Base-by-base conservation (phyloP, 2,329 filamentous ascomycete genomes). In the Alternaria consortialis region DNA sequence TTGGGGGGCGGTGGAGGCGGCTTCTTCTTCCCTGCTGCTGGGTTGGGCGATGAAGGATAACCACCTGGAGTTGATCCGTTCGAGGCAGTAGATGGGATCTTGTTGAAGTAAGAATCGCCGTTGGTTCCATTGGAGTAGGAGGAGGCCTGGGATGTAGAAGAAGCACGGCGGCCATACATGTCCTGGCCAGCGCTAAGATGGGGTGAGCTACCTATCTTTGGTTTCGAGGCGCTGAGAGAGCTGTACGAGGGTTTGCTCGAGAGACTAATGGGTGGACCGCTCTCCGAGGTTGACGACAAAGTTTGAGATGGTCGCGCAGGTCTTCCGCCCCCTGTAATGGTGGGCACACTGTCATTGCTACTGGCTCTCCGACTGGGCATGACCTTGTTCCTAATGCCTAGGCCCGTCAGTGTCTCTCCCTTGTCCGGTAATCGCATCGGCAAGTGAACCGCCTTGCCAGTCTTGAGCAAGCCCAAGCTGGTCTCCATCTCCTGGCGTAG, bases 1-100 rank as follows among this genome's bases (percentile, higher is more conserved):
- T 91, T 90, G 2, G 86, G 84, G 17, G 86, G 86, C 0, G 92
- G 91, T 0, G 91, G 90, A 1, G 88, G 90, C 1, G 88, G 89
- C 78, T 91, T 91, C 82, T 94, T 94, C 80, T 91, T 91, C 5
- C 78, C 81, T 39, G 75, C 66, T 50, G 66, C 82, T 77, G 72
- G 83, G 79, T 75, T 85, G 74, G 57, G 80, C 60, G 65, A 82
- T 27, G 66, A 74, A 60, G 59, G 76, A 32, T 61, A 58, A 11
- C 34, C 58, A 4, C 47, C 47, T 67, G 66, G 76, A 5, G 62
- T 63, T 5, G 66, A 69, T 4, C 59, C 65, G 57, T 59, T 74
- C 67, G 76, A 78, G 79, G 74, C 76, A 63, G 74, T 65, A 68
- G 77, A 81, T 82, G 79, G 67, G 79, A 77, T 73, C 80, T 83